A percentile compares a stretch with the other conserved stretches of the same genome.
These are phyloP conservation scores for Leishmania tarentolae DNA, from an alignment of 208 protist genomes.

Conservation along the genomic window DNA sequence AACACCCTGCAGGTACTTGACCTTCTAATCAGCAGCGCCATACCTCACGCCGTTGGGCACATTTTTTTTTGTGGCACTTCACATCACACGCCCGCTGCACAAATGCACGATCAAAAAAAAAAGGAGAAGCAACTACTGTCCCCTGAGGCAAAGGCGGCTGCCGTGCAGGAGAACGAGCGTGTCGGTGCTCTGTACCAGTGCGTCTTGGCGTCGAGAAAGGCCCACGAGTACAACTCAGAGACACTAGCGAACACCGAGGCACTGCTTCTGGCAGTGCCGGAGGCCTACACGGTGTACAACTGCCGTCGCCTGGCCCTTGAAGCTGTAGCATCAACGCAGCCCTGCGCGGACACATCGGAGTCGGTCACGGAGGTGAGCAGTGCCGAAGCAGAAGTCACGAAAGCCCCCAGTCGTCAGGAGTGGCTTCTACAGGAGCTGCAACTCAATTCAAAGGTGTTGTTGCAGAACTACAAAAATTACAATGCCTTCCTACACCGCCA, in stretches of 20 bases:
- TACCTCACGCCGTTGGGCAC: neutral
- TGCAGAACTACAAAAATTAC: conserved; percentile 86
- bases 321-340: conserved; percentile 18
- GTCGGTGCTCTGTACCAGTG: conserved; percentile 49
- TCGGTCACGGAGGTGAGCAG: neutral
- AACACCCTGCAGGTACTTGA: neutral
- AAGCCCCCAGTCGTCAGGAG: neutral
- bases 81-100: neutral
- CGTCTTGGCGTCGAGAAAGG: conserved; percentile 32
- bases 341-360: neutral
- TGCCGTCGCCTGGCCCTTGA: conserved; percentile 54
- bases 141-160: conserved; percentile 21
- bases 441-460: conserved; percentile 61
- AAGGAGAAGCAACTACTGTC: conserved; percentile 28
- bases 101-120: conserved; percentile 76
- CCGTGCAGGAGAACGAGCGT: conserved; percentile 38
- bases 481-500: conserved; percentile 84
- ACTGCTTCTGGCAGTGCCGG: conserved; percentile 67
- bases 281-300: conserved; percentile 88
- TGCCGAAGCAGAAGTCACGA: no score
- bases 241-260: conserved; percentile 40
- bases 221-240: conserved; percentile 27
- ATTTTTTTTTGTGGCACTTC: neutral
- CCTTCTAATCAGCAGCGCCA: neutral
- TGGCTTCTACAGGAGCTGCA: conserved; percentile 65